Conservation (phyloP, 805 yeast genomes). For the Candida vaughaniae region DNA sequence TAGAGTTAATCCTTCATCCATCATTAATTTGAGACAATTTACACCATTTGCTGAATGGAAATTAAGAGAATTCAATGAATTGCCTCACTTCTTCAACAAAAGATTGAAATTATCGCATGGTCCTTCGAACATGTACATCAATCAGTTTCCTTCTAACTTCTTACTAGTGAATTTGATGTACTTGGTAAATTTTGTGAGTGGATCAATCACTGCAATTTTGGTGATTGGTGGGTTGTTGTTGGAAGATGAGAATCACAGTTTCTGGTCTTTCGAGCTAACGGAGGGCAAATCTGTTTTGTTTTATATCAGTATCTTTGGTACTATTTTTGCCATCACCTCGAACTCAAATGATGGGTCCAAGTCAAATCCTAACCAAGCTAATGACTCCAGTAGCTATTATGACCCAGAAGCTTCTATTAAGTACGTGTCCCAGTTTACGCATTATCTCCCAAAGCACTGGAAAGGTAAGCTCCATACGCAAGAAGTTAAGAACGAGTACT, state of each 20-base stretch:
- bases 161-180: slow-evolving; percentile 36
- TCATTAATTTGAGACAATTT: slow-evolving; percentile 71
- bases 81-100: slow-evolving; percentile 82
- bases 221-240: slow-evolving; percentile 61
- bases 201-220: slow-evolving; percentile 86
- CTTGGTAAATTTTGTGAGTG: slow-evolving; percentile 61
- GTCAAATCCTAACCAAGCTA: slow-evolving; percentile 3
- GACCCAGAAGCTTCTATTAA: slow-evolving; percentile 89
- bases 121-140: slow-evolving; percentile 78
- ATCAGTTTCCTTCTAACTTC: slow-evolving; percentile 86
- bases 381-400: slow-evolving; percentile 49
- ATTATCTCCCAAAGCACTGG: slow-evolving; percentile 87
- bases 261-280: slow-evolving; percentile 84
- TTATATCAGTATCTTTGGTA: slow-evolving; percentile 85
- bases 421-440: slow-evolving; percentile 83
- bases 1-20: slow-evolving; percentile 79
- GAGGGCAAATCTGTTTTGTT: slow-evolving; percentile 79
- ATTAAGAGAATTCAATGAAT: slow-evolving; percentile 88
- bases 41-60: slow-evolving; percentile 96
- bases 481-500: slow-evolving; percentile 79
- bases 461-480: slow-evolving; percentile 81
- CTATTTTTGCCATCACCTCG: slow-evolving; percentile 81
- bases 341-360: slow-evolving; percentile 20
- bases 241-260: slow-evolving; percentile 79
- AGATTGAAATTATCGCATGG: slow-evolving; percentile 75